Evolutionary conservation across 805 yeast species (phyloP), one percentile per base, ranked within the genome.

Genomic region (Candida xyloterini): DNA sequence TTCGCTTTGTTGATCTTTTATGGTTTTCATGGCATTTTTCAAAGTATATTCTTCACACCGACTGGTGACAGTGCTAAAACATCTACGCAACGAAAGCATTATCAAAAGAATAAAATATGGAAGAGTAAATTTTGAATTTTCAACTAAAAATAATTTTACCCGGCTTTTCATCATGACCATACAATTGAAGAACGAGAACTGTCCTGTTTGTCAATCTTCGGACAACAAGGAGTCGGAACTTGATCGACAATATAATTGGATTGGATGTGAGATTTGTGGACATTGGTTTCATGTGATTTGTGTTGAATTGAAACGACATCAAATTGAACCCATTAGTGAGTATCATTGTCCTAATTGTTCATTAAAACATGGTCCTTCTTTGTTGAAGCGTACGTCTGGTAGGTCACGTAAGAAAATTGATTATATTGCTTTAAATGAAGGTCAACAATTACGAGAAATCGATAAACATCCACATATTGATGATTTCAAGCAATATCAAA

Each of bases 361-460:
- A 5, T 41, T 42, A 10, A 47, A 48, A 14, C 57, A 68, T 36
- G 87, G 87, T 1, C 74, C 78, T 0, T 69, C 81, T 5, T 55
- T 68, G 11, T 54, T 57, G 36, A 73, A 68, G 40, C 63, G 90
- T 27, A 68, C 68, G 27, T 79, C 86, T 41, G 66, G 71, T 30
- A 64, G 96, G 15, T 63, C 71, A 11, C 64, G 67, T 29, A 62
- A 67, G n/a, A 69, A 70, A 37, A 73, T 89, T 31, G 95, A 88
- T 56, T 88, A 88, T 54, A 79, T 77, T 8, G 93, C 95, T 0
- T 65, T 88, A 50, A 76, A 88, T 56, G 82, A 80, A 40, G 95
- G 95, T 5, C 82, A 79, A 26, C 57, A 67, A 67, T 70, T 58
- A 59, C 66, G 64, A 44, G 67, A 72, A 28, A 57, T 64, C 23